Evolutionary conservation across 2,329 filamentous ascomycete species (phyloP), one percentile per base, ranked within the genome.

Genomic region (Talaromyces sp.): DNA sequence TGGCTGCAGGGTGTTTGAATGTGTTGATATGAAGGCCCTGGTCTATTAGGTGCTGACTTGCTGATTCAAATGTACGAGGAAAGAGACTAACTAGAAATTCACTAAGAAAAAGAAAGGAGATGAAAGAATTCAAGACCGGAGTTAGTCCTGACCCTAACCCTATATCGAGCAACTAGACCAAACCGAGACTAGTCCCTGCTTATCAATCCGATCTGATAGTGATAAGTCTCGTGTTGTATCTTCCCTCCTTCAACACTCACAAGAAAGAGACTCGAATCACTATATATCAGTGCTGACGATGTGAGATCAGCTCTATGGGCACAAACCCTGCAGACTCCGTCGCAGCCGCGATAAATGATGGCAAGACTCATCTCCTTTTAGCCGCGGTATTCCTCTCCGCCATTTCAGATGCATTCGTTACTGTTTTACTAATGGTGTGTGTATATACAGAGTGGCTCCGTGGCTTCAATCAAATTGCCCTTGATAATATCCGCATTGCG

Each of bases 401-500:
- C 9, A 51, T n/a, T 22, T 10, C 6, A 10, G 15, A 52, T 25
- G 1, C 6, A 33, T 28, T 22, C 33, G 22, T 11, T 15, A 25
- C 19, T 7, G 0, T 17, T 25, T 9, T 1, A 37, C 48, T 52
- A 19, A 52, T 33, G 5, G 19, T n/a, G 8, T 17, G n/a, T 6
- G 4, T 15, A 7, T 50, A 35, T 25, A 33, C 25, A 56, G 54
- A 58, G 56, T n/a, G 87, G 87, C 51, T 87, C 88, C 0, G 90
- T 96, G n/a, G 92, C 92, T 13, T 91, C 89, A 6, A 96, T 96
- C 68, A 97, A 97, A 70, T 77, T 91, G 2, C 85, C 85, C 1
- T 77, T 82, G 39, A 89, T 92, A 63, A 78, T 88, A 60, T 60
- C 70, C 41, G 65, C 74, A 0, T 66, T 81, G 17, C 78, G 80